Evolutionary conservation across 2,329 filamentous ascomycete species (phyloP).

Genomic region (Dothideomycetes sp.): DNA sequence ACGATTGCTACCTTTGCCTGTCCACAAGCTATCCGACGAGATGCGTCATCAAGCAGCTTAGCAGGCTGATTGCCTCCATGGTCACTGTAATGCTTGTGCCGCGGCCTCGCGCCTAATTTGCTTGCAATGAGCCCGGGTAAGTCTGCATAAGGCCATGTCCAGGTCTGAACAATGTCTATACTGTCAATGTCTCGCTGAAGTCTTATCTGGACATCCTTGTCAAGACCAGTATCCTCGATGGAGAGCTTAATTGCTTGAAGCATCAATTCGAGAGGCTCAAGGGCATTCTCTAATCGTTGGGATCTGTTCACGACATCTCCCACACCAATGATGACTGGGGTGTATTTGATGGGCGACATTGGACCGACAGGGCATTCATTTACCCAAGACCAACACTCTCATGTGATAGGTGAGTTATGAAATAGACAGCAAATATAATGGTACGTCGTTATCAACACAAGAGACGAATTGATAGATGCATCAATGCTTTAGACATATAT

Average conservation of each 20-base stretch:
- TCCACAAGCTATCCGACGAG: conserved; percentile 42
- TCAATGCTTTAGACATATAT: no score
- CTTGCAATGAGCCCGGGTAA: conserved; percentile 43
- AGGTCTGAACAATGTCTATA: conserved; percentile 49
- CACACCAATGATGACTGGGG: conserved; percentile 51
- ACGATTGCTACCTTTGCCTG: conserved; percentile 47
- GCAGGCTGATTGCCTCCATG: conserved; percentile 56
- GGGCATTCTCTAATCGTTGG: conserved; percentile 37
- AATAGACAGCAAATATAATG: no score
- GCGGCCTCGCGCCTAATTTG: conserved; percentile 36
- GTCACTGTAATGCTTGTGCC: conserved; percentile 40
- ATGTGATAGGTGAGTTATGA: no score
- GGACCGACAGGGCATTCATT: no score
- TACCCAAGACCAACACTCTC: no score
- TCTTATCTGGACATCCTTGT: conserved; percentile 15
- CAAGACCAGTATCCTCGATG: conserved; percentile 37
- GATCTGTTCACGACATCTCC: conserved; percentile 52
- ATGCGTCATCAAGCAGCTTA: conserved; percentile 52
- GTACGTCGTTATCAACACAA: no score
- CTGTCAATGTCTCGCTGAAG: conserved; percentile 43
- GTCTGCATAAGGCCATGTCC: conserved; percentile 56
- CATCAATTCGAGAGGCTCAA: conserved; percentile 51
- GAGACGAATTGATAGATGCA: no score
- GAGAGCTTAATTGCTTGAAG: conserved; percentile 42
- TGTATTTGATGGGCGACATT: conserved; percentile 7